phyloP scores from a whole-genome alignment of 2,329 filamentous ascomycete species.

The Xylaria sp. region DNA sequence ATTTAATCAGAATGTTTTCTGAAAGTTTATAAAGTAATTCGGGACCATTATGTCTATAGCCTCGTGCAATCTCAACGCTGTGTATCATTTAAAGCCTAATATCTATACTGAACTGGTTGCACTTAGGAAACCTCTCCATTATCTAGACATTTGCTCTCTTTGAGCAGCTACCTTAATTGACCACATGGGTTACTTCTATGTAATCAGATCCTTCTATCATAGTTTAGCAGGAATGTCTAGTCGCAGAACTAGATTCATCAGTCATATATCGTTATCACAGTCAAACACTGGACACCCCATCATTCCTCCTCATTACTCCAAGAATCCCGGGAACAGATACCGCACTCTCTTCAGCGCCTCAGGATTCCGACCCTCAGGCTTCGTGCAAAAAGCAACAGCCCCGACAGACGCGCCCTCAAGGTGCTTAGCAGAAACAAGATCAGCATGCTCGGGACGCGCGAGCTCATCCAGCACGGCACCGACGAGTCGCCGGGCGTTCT shows the following conservation, averaged over 20 bases:
- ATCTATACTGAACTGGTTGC: neutral
- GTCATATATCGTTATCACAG: slow-evolving; percentile 15
- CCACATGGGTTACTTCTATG: slow-evolving; percentile 3
- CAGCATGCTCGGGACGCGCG: slow-evolving; percentile 75
- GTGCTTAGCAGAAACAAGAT: slow-evolving; percentile 83
- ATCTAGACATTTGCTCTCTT: neutral
- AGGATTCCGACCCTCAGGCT: slow-evolving; percentile 75
- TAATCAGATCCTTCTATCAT: slow-evolving; percentile 7
- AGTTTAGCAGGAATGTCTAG: neutral
- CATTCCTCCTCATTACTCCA: slow-evolving; percentile 40
- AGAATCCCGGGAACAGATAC: slow-evolving; percentile 90
- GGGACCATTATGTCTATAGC: neutral
- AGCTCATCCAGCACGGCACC: slow-evolving; percentile 89
- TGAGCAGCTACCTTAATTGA: neutral
- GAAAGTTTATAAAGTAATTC: neutral
- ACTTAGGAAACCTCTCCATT: neutral
- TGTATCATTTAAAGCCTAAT: neutral
- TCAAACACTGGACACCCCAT: neutral
- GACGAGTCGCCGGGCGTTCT: slow-evolving; percentile 87
- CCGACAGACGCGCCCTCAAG: slow-evolving; percentile 80
- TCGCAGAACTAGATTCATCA: slow-evolving; percentile 16
- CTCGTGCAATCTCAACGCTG: neutral
- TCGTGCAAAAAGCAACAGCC: slow-evolving; percentile 84
- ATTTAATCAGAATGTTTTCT: neutral
- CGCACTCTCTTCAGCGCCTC: slow-evolving; percentile 83